Evolutionary conservation across 2,329 filamentous ascomycete species (phyloP).

Genomic region (Cladosporium austrohemisphaericum): DNA sequence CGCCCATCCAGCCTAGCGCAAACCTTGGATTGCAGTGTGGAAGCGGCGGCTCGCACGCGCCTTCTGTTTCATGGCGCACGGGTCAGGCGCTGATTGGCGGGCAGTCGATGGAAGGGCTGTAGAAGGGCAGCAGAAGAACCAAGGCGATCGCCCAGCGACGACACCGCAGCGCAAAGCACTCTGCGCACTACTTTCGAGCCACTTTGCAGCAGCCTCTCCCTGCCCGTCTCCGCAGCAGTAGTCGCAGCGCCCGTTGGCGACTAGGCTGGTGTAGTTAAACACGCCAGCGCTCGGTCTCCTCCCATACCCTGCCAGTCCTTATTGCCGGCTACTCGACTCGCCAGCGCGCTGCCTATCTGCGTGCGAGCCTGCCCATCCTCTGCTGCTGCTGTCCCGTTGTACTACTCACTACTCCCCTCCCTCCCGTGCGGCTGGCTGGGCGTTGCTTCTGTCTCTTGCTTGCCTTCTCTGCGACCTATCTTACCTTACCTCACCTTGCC

Average conservation of each 20-base stretch:
- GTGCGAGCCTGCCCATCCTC: neutral
- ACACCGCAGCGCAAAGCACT: neutral
- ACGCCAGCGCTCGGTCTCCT: slow-evolving; percentile 2
- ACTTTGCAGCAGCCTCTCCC: neutral
- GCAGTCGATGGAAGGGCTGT: slow-evolving; percentile 10
- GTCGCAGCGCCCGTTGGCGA: neutral
- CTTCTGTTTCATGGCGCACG: neutral
- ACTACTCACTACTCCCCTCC: neutral
- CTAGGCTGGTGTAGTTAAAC: slow-evolving; percentile 4
- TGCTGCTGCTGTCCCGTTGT: slow-evolving; percentile 2
- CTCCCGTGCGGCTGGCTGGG: slow-evolving; percentile 2
- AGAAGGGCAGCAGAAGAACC: slow-evolving; percentile 4
- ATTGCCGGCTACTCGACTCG: neutral
- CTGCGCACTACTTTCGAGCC: neutral
- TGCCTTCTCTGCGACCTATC: neutral
- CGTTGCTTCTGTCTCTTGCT: slow-evolving; percentile 7
- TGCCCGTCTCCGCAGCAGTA: slow-evolving; percentile 9
- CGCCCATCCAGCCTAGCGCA: neutral
- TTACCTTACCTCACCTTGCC: neutral
- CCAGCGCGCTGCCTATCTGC: neutral
- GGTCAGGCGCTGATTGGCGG: neutral
- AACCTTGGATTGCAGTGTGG: too few relatives aligned
- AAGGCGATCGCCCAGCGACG: neutral
- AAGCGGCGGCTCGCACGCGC: too few relatives aligned
- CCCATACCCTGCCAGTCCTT: neutral